Evolutionary conservation across 768 basidiomycete genomes (phyloP).

Genomic region (Chalciporus sphaerocephalus): DNA sequence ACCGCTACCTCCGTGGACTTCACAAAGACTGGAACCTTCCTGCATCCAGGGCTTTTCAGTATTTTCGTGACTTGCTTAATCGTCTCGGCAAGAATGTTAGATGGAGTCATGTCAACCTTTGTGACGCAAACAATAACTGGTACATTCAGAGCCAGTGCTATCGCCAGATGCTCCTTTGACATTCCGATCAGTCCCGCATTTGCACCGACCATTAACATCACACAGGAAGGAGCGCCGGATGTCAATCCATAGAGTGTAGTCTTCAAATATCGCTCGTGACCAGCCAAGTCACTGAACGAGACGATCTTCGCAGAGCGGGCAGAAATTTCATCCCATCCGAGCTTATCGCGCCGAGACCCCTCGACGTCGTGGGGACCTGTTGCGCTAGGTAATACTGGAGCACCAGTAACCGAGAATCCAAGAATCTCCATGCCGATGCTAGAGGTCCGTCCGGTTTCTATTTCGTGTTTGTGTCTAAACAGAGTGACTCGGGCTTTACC

Average conservation of each 20-base stretch:
- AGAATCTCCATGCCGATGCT: constrained; percentile 98
- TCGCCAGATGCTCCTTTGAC: constrained; percentile 96
- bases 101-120: constrained; percentile 98
- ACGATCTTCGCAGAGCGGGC: constrained; percentile 86
- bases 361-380: constrained; percentile 55
- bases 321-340: constrained; percentile 96
- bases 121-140: constrained; percentile 94
- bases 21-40: constrained; percentile 81
- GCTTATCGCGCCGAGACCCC: constrained; percentile 72
- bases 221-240: constrained; percentile 88
- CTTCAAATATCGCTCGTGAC: constrained; percentile 89
- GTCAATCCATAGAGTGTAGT: constrained; percentile 95
- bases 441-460: constrained; percentile 92
- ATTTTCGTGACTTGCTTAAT: constrained; percentile 91
- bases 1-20: constrained; percentile 77
- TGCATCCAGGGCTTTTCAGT: constrained; percentile 86
- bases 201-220: constrained; percentile 89
- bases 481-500: constrained; percentile 81
- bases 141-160: constrained; percentile 87
- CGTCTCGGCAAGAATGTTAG: constrained; percentile 87
- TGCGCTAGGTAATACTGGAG: constrained; percentile 71
- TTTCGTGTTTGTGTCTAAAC: constrained; percentile 96
- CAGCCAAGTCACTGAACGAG: constrained; percentile 92
- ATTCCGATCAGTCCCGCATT: constrained; percentile 91
- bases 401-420: constrained; percentile 75